A percentile compares a stretch with the other conserved stretches of the same genome.
Conservation (phyloP, 2,329 filamentous ascomycete species). For the Ceratocystiopsis sp. region DNA sequence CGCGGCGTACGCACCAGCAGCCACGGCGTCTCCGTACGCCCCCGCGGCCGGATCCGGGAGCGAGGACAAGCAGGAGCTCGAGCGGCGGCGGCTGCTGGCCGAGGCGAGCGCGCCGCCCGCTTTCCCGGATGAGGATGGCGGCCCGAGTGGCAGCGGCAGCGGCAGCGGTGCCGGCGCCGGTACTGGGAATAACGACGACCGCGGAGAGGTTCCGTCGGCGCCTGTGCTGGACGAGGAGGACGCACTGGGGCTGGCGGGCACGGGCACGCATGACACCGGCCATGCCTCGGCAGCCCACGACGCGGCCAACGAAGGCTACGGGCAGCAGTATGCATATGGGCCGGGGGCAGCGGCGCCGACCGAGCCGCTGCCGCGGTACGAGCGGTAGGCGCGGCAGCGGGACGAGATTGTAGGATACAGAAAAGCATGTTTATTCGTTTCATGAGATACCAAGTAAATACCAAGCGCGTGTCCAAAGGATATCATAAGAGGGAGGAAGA, state of each 20-base stretch:
- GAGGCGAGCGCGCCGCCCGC: constrained; percentile 47
- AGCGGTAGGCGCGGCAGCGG: constrained; percentile 8
- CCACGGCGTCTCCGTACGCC: not conserved
- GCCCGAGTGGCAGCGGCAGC: constrained; percentile 9
- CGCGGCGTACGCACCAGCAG: constrained; percentile 5
- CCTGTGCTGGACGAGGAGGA: constrained; percentile 40
- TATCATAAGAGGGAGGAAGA: not conserved
- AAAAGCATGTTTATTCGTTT: too few species aligned
- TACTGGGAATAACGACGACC: too few species aligned
- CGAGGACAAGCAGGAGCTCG: constrained; percentile 70
- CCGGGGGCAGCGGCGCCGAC: not conserved
- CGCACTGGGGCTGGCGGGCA: not conserved
- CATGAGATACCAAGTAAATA: too few species aligned
- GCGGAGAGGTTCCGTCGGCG: constrained; percentile 27
- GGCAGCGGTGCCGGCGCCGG: constrained; percentile 10
- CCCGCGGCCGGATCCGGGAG: constrained; percentile 10
- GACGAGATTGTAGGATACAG: too few species aligned
- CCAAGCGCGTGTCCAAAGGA: too few species aligned
- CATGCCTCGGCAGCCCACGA: too few species aligned
- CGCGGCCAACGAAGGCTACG: constrained; percentile 10
- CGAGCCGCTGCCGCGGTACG: constrained; percentile 17
- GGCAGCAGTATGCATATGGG: constrained; percentile 12
- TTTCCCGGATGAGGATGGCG: constrained; percentile 33
- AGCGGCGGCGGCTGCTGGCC: constrained; percentile 44
- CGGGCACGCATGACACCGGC: not conserved